phyloP scores from a whole-genome alignment of 2,329 filamentous ascomycete genomes.

The Microthyrium microscopicum region DNA sequence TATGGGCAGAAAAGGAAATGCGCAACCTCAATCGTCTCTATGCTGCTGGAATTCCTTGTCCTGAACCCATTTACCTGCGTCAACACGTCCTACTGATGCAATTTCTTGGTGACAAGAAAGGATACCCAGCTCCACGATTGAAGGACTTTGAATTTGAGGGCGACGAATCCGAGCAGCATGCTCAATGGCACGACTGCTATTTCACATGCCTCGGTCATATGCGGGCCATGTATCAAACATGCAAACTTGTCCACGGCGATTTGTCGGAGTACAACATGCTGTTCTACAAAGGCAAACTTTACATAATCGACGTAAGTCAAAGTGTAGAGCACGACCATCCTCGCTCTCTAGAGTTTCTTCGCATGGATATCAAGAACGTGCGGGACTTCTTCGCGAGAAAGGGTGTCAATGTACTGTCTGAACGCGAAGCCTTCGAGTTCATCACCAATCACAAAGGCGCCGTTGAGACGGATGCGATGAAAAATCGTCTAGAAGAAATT shows the following conservation, averaged over 20 bases:
- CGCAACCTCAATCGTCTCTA: conserved; percentile 70
- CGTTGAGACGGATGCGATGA: conserved; percentile 44
- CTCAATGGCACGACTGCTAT: conserved; percentile 63
- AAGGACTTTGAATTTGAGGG: conserved; percentile 66
- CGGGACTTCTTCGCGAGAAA: conserved; percentile 82
- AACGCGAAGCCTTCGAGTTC: conserved; percentile 71
- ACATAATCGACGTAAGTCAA: conserved; percentile 95
- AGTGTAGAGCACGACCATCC: conserved; percentile 96
- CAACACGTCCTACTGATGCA: conserved; percentile 93
- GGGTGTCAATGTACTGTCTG: conserved; percentile 63
- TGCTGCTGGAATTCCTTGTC: conserved; percentile 71
- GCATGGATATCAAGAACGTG: conserved; percentile 98
- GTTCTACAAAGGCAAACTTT: conserved; percentile 67
- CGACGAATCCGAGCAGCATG: conserved; percentile 36
- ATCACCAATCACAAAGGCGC: conserved; percentile 46
- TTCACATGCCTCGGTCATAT: conserved; percentile 73
- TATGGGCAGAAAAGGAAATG: conserved; percentile 98
- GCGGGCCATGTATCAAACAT: conserved; percentile 84
- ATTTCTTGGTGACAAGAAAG: conserved; percentile 75
- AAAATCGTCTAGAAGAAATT: conserved; percentile 46
- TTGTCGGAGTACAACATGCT: conserved; percentile 96
- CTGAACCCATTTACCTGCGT: conserved; percentile 75
- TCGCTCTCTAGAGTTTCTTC: conserved; percentile 75
- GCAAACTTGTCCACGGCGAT: conserved; percentile 85
- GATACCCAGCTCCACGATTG: conserved; percentile 73